These are phyloP conservation scores for Amanita polypyramis DNA, from an alignment of 768 basidiomycete genomes.

Conservation along the genomic window DNA sequence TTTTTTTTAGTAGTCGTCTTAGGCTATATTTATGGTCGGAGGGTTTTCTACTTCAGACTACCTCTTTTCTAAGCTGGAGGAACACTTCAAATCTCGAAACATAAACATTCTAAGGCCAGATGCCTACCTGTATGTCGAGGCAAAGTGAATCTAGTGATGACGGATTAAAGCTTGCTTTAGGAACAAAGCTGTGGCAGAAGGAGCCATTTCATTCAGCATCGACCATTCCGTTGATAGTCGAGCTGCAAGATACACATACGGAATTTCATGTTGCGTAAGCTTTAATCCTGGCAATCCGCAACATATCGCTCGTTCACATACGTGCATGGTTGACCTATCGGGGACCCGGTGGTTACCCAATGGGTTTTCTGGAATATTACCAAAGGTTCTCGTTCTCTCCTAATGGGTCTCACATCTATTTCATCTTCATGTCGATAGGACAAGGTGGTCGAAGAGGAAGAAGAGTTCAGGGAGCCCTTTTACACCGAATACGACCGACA, in stretches of 20 bases:
- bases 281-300: constrained; percentile 7
- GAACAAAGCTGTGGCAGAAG: constrained; percentile 18
- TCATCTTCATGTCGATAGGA: constrained; percentile 8
- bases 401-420: not conserved
- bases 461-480: constrained; percentile 13
- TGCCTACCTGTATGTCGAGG: constrained; percentile 28
- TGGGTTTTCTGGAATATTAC: constrained; percentile 9
- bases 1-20: not conserved
- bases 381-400: constrained; percentile 1
- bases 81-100: constrained; percentile 21
- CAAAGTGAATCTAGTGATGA: not conserved
- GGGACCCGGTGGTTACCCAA: constrained; percentile 8
- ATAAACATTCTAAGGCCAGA: constrained; percentile 33
- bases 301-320: constrained; percentile 5
- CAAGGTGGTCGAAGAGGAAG: constrained; percentile 15
- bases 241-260: constrained; percentile 12
- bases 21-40: constrained; percentile 39
- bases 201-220: constrained; percentile 15
- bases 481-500: constrained; percentile 3
- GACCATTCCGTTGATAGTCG: constrained; percentile 13
- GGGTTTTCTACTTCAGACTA: constrained; percentile 43
- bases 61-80: constrained; percentile 32
- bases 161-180: constrained; percentile 1
- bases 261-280: constrained; percentile 3
- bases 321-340: not conserved